Evolutionary conservation across 495 filamentous ascomycete genomes (phyloP), one percentile per base, ranked within the genome.

Genomic region (Penicillium silybi): DNA sequence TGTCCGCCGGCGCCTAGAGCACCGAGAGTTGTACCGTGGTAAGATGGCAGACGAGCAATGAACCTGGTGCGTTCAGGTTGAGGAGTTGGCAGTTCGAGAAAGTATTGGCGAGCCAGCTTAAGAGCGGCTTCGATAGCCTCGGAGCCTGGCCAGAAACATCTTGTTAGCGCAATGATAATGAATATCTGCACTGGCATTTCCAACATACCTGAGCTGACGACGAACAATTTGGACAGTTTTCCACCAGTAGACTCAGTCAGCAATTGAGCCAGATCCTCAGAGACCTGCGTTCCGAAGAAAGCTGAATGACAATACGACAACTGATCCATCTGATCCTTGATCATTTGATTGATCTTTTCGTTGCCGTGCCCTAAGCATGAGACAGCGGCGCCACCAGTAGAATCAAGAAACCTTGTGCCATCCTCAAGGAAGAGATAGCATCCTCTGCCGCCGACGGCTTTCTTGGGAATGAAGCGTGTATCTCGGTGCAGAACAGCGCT

Each of bases 11-110:
- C 70, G 1, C 78, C 73, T 15, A 92, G 65, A 0, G 84, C 76
- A 0, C 87, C 87, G 1, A 91, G 68, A 0, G 87, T 91, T 17
- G 75, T 85, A 6, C 88, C 88, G 53, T 92, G 88, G 57, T 89
- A 92, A n/a, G 84, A 86, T 18, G 83, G 79, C 41, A 76, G 72
- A 10, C 88, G 73, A 13, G 81, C 76, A 50, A 92, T 87, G 69
- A 85, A 86, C n/a, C 78, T 73, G 2, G 58, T 77, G 25, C 76
- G 74, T 54, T 75, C 65, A 0, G 66, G 69, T 43, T 84, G 70
- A 4, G 75, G 70, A 3, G 62, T 69, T 6, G 66, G 56, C 2
- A 71, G 62, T 67, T 88, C 84, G 9, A 79, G 71, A 53, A 75
- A 84, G 52, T 79, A 86, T 56, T 87, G 85, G 2, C 81, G 69